Evolutionary conservation across 169 alveolate genomes (phyloP), one percentile per base, ranked within the genome.

Genomic region (Plasmodium fragile): DNA sequence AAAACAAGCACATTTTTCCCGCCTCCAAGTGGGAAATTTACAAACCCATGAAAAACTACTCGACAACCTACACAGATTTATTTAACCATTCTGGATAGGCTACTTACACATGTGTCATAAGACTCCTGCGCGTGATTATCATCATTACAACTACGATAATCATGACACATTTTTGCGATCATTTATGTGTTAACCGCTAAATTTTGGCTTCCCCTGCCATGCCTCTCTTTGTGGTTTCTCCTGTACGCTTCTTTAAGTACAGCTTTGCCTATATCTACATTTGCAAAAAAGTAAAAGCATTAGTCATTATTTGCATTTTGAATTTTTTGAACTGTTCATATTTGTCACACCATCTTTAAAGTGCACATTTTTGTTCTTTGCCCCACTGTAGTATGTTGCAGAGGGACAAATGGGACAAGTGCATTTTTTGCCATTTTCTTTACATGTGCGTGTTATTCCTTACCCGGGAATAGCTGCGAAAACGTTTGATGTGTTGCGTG

Each of bases 1-100:
- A 36, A 92, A 93, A 93, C 79, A 83, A 93, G 53, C 96, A 93
- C 49, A 92, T 85, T 25, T 93, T 93, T 69, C 96, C 96, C 3
- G 96, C 96, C 16, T 82, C 92, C 41, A 83, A 93, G 43, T 93
- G 96, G 96, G 96, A 93, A 71, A 69, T 77, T 73, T 93, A 93
- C 75, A 85, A 93, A n/a, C 96, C 96, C 41, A 30, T 81, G 52
- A 92, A 82, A 80, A 82, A 78, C n/a, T 80, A 85, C 32, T 39
- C 87, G 53, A 70, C 92, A 34, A 81, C 80, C 41, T 72, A 80
- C 45, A 92, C 79, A 73, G 95, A 85, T 81, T 69, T 83, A 65
- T 81, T 82, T 32, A 65, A 69, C 13, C 84, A 72, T 22, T 82
- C 36, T 36, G 59, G 73, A 22, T 92, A 89, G 80, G 5, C 8